These are phyloP conservation scores for Trichoderma sp. DNA, from an alignment of 2,329 filamentous ascomycete genomes.

Conservation along the genomic window DNA sequence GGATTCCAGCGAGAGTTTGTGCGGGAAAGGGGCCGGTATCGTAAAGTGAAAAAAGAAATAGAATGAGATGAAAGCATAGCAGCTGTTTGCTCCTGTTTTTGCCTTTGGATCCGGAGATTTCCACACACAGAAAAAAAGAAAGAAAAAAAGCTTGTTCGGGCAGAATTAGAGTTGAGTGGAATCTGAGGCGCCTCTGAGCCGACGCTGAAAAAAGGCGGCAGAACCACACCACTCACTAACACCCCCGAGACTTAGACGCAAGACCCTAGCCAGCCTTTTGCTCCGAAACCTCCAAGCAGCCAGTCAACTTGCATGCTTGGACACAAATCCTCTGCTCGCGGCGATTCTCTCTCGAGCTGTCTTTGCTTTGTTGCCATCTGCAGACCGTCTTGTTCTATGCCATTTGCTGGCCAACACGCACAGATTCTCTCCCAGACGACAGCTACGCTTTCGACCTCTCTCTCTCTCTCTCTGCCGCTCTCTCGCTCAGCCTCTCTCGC, in stretches of 20 bases:
- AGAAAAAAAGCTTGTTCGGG: not conserved
- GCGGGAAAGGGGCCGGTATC: too few relatives aligned
- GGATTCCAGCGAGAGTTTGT: too few relatives aligned
- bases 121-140: too few relatives aligned
- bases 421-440: not conserved
- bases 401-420: not conserved
- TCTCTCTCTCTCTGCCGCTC: not conserved
- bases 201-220: constrained; percentile 11
- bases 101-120: too few relatives aligned
- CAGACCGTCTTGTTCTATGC: not conserved
- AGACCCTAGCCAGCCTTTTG: constrained; percentile 16
- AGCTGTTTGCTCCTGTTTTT: too few relatives aligned
- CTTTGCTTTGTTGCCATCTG: not conserved
- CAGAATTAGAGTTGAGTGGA: not conserved
- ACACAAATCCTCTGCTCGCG: not conserved
- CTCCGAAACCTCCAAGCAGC: constrained; percentile 7
- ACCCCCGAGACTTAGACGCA: constrained; percentile 9
- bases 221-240: constrained; percentile 18
- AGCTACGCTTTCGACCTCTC: not conserved
- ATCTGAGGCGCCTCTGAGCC: not conserved
- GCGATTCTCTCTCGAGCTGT: not conserved
- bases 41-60: too few relatives aligned
- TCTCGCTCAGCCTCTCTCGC: not conserved
- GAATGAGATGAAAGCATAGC: too few relatives aligned
- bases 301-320: not conserved